These are phyloP conservation scores for Flammula alnicola DNA, from an alignment of 1,284 basidiomycete genomes.

Conservation along the genomic window DNA sequence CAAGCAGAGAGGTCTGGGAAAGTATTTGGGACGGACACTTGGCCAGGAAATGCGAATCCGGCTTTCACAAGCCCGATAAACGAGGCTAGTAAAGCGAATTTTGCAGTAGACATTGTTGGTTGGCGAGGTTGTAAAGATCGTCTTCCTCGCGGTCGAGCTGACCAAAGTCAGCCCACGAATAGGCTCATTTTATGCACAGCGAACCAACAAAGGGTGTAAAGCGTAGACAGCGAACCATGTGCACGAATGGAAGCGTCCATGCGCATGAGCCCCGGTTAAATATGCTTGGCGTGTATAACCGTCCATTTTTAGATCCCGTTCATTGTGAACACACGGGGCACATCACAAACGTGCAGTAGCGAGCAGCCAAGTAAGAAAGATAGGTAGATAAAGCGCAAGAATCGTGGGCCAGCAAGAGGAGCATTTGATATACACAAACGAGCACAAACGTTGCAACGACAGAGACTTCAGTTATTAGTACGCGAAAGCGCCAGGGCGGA, in stretches of 20 bases:
- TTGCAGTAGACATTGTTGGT: constrained; percentile 6
- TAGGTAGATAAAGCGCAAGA: neutral
- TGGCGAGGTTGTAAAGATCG: too few species aligned
- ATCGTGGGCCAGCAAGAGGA: too few species aligned
- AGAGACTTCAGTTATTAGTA: too few species aligned
- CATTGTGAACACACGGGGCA: neutral
- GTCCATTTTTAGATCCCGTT: constrained; percentile 13
- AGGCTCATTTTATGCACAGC: too few species aligned
- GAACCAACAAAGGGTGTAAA: too few species aligned
- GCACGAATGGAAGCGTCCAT: constrained; percentile 14
- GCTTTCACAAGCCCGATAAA: constrained; percentile 7
- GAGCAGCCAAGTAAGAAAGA: neutral
- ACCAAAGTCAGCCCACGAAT: too few species aligned
- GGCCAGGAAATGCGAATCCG: constrained; percentile 2
- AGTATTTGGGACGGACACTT: constrained; percentile 33
- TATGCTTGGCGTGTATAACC: constrained; percentile 8
- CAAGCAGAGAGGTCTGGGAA: constrained; percentile 47
- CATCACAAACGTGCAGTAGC: constrained; percentile 15
- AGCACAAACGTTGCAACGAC: too few species aligned
- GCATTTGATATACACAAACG: too few species aligned
- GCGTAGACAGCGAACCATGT: too few species aligned
- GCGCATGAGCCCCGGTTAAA: constrained; percentile 9
- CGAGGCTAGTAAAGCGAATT: constrained; percentile 5
- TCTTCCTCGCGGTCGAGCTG: too few species aligned
- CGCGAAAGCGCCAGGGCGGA: too few species aligned